A percentile compares a stretch with the other conserved stretches of the same genome.
Conservation (phyloP, 768 basidiomycete genomes). For the Phanerochaete sordida region DNA sequence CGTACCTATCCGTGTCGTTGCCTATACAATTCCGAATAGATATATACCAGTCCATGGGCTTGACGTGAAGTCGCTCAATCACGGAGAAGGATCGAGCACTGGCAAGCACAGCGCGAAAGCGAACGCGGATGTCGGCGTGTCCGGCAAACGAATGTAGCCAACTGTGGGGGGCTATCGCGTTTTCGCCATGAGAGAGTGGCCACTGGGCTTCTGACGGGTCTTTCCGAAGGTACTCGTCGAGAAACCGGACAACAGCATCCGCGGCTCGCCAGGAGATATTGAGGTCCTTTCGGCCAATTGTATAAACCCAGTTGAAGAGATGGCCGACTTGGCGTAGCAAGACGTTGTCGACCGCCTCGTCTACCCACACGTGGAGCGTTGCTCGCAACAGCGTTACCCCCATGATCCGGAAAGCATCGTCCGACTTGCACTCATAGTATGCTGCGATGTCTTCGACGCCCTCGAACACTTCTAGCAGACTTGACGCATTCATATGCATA, state of each 20-base stretch:
- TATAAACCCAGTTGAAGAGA: conserved; percentile 38
- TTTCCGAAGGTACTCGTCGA: conserved; percentile 57
- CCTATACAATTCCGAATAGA: conserved; percentile 44
- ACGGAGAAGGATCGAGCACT: conserved; percentile 56
- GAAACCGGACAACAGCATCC: conserved; percentile 58
- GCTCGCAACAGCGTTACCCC: conserved; percentile 60
- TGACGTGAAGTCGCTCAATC: conserved; percentile 31
- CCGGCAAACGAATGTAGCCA: conserved; percentile 4
- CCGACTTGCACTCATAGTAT: conserved; percentile 52
- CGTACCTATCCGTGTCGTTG: conserved; percentile 48
- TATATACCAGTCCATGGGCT: conserved; percentile 41
- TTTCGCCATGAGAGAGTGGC: conserved; percentile 10
- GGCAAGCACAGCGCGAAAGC: conserved; percentile 69
- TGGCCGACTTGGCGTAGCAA: neutral
- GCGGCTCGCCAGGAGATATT: conserved; percentile 66
- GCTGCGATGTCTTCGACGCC: conserved; percentile 49
- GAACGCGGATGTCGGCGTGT: conserved; percentile 83
- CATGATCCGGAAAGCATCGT: conserved; percentile 49
- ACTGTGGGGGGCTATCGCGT: neutral
- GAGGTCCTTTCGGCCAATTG: conserved; percentile 31
- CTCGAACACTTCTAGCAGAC: conserved; percentile 51
- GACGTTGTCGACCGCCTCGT: conserved; percentile 7
- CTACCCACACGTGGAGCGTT: conserved; percentile 59
- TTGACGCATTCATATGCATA: conserved; percentile 47
- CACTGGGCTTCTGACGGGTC: conserved; percentile 60